These are phyloP conservation scores for Rhypophila decipiens DNA, from an alignment of 495 filamentous ascomycete genomes.

Conservation along the genomic window DNA sequence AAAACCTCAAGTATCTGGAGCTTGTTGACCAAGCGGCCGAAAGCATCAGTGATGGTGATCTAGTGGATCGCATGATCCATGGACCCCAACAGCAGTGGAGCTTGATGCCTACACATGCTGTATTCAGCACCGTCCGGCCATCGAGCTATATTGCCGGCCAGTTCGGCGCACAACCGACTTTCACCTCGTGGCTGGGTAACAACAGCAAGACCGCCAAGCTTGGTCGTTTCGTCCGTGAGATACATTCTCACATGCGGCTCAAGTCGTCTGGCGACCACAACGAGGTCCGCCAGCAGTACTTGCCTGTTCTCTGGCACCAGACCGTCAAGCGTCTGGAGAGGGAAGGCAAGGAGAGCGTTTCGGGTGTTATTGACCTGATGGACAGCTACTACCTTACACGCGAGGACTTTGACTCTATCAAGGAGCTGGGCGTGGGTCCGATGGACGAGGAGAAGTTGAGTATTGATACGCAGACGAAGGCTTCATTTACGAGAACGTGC, in stretches of 20 bases:
- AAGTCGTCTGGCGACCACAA: constrained; percentile 85
- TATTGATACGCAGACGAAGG: constrained; percentile 78
- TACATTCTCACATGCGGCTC: constrained; percentile 95
- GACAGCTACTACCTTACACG: constrained; percentile 95
- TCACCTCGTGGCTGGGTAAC: constrained; percentile 89
- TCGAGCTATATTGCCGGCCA: constrained; percentile 84
- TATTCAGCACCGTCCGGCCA: constrained; percentile 90
- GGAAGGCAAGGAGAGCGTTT: constrained; percentile 68
- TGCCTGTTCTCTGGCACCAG: constrained; percentile 81
- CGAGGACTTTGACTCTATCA: constrained; percentile 87
- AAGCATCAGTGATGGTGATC: constrained; percentile 94
- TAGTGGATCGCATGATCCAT: constrained; percentile 97
- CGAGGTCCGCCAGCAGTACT: constrained; percentile 89
- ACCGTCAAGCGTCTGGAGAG: constrained; percentile 63
- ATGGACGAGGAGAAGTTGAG: constrained; percentile 68
- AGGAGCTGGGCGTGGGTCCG: constrained; percentile 84
- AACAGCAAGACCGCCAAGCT: constrained; percentile 90
- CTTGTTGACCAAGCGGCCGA: constrained; percentile 79
- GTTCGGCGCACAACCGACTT: constrained; percentile 51
- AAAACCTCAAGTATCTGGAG: constrained; percentile 73
- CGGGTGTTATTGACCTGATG: constrained; percentile 80
- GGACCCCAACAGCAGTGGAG: constrained; percentile 97
- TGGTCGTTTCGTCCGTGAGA: constrained; percentile 79
- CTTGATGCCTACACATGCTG: constrained; percentile 94
- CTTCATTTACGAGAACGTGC: constrained; percentile 77